Conservation (phyloP, 2,329 filamentous ascomycete species). For the Penicillium sp. region DNA sequence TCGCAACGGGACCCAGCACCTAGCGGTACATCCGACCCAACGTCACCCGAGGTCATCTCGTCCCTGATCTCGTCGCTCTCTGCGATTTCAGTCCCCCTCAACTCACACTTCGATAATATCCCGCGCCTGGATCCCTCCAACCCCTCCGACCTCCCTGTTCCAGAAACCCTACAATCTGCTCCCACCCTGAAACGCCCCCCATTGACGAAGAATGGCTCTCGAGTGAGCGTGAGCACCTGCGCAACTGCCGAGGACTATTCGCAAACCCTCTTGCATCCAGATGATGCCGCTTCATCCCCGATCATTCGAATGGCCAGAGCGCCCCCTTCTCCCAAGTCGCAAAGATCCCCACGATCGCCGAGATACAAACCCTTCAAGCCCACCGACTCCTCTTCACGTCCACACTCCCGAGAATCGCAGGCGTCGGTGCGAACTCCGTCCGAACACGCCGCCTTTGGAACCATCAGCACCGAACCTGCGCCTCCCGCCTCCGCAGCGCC, state of each 20-base stretch:
- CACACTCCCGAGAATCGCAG: conserved; percentile 35
- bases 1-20: conserved; percentile 28
- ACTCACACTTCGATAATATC: conserved; percentile 61
- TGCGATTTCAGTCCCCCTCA: conserved; percentile 57
- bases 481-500: conserved; percentile 33
- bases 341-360: conserved; percentile 49
- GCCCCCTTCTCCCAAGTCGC: conserved; percentile 65
- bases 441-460: conserved; percentile 35
- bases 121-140: conserved; percentile 39
- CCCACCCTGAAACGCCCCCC: conserved; percentile 21
- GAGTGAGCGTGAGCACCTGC: conserved; percentile 67
- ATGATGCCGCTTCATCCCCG: conserved; percentile 59
- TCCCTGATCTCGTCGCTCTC: conserved; percentile 58
- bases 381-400: conserved; percentile 35
- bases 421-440: conserved; percentile 28
- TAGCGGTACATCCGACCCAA: conserved; percentile 34
- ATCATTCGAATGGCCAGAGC: conserved; percentile 76
- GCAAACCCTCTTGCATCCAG: conserved; percentile 46
- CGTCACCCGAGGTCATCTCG: conserved; percentile 49
- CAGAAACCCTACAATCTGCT: conserved; percentile 22
- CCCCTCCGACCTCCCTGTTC: conserved; percentile 19
- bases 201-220: conserved; percentile 48
- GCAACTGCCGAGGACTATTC: conserved; percentile 48
- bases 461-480: conserved; percentile 37
- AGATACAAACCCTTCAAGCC: conserved; percentile 43